Evolutionary conservation across 2,329 filamentous ascomycete species (phyloP).

Genomic region (Fusarium beomiforme): DNA sequence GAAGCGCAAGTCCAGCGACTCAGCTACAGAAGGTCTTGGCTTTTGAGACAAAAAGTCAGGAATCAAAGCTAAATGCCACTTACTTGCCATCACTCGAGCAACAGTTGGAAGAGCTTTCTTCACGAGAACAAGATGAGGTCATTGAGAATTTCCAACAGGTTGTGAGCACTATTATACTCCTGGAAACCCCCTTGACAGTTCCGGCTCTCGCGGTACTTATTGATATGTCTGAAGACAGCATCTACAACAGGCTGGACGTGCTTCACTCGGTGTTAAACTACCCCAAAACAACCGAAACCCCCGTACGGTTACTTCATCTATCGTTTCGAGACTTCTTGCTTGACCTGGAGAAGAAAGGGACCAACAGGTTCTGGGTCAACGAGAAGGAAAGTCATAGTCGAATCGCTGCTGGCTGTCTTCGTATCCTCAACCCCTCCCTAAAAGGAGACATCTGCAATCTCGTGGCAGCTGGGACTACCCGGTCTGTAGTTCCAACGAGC

Average conservation of each 20-base stretch:
- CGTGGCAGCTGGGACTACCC: background rate
- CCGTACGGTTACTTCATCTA: constrained; percentile 22
- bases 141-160: constrained; percentile 35
- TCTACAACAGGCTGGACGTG: constrained; percentile 31
- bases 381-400: constrained; percentile 45
- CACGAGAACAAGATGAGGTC: background rate
- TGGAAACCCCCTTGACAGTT: constrained; percentile 32
- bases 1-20: constrained; percentile 22
- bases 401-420: constrained; percentile 38
- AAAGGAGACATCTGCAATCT: constrained; percentile 12
- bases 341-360: constrained; percentile 38
- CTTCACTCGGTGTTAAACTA: constrained; percentile 28
- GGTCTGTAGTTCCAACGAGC: background rate
- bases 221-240: background rate
- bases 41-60: background rate
- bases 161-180: constrained; percentile 40
- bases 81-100: constrained; percentile 31
- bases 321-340: constrained; percentile 54
- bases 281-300: background rate
- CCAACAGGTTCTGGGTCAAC: constrained; percentile 51
- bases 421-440: background rate
- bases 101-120: background rate
- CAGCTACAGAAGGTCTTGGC: constrained; percentile 41
- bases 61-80: constrained; percentile 25
- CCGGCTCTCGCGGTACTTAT: constrained; percentile 26